Evolutionary conservation across 2,329 filamentous ascomycete genomes (phyloP).

Genomic region (Tolypocladium paradoxum): DNA sequence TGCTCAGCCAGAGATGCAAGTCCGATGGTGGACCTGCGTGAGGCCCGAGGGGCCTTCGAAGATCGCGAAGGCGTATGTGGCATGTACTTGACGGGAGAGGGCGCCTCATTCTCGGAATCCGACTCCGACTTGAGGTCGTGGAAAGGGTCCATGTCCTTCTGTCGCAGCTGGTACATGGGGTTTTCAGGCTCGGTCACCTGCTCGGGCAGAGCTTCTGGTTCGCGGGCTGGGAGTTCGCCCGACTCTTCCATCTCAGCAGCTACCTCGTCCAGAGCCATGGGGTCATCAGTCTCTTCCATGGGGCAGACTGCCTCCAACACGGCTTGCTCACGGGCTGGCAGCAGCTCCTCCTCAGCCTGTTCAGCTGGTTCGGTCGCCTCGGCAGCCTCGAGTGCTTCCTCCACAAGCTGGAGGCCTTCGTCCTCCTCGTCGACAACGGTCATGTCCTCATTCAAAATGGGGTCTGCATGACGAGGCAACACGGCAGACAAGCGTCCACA

Average conservation of each 20-base stretch:
- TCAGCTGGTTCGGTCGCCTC: neutral
- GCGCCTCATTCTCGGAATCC: slow-evolving; percentile 43
- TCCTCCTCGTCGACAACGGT: slow-evolving; percentile 18
- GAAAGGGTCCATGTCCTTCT: slow-evolving; percentile 35
- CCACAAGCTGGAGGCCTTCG: slow-evolving; percentile 1
- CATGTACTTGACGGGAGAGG: slow-evolving; percentile 16
- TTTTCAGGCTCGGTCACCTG: slow-evolving; percentile 4
- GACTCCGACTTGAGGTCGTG: slow-evolving; percentile 35
- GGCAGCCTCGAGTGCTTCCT: neutral
- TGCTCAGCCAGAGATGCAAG: slow-evolving; percentile 55
- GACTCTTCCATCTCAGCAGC: slow-evolving; percentile 6
- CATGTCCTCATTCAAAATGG: slow-evolving; percentile 21
- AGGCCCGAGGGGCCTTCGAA: slow-evolving; percentile 2
- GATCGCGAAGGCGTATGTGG: slow-evolving; percentile 31
- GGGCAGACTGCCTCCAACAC: neutral
- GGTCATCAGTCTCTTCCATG: slow-evolving; percentile 6
- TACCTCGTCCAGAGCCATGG: slow-evolving; percentile 13
- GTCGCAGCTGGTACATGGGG: slow-evolving; percentile 28
- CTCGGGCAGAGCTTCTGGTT: neutral
- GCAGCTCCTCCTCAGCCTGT: neutral
- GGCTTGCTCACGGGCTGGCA: neutral
- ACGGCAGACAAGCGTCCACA: slow-evolving; percentile 35
- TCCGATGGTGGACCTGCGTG: slow-evolving; percentile 28
- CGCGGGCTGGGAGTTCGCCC: slow-evolving; percentile 2
- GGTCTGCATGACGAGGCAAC: slow-evolving; percentile 31